A percentile compares a stretch with the other conserved stretches of the same genome.
Conservation (phyloP, 2,329 filamentous ascomycete genomes). For the Capronia americana region DNA sequence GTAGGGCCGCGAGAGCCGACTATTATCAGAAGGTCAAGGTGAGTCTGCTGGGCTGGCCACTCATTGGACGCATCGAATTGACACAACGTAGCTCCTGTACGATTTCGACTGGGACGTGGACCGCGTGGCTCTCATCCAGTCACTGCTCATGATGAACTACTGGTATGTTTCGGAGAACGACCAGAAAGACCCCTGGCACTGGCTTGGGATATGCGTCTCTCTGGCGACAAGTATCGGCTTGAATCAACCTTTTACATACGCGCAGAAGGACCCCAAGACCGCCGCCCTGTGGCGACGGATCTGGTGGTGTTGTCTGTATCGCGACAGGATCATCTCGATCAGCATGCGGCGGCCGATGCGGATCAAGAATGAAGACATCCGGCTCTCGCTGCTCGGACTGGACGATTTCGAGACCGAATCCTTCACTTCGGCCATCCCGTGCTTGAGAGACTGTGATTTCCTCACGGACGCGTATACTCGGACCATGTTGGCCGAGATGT, state of each 20-base stretch:
- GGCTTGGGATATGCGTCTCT: constrained; percentile 97
- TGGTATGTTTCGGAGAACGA: constrained; percentile 98
- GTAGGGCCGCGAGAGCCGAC: constrained; percentile 81
- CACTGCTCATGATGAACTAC: constrained; percentile 88
- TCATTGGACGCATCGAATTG: constrained; percentile 55
- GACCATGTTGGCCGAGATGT: constrained; percentile 31
- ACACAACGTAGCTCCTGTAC: constrained; percentile 70
- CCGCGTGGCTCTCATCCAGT: constrained; percentile 86
- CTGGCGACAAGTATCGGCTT: constrained; percentile 91
- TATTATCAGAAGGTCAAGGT: constrained; percentile 78
- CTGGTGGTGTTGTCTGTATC: constrained; percentile 98
- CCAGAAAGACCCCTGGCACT: constrained; percentile 97
- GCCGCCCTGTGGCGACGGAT: constrained; percentile 90
- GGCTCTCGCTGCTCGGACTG: constrained; percentile 20
- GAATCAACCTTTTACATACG: constrained; percentile 67
- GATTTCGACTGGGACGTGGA: constrained; percentile 95
- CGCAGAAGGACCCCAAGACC: constrained; percentile 44
- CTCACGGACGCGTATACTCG: constrained; percentile 16
- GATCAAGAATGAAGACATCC: constrained; percentile 75
- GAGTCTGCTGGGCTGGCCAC: constrained; percentile 70
- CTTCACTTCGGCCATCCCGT: constrained; percentile 18
- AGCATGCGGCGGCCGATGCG: constrained; percentile 91
- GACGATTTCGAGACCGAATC: constrained; percentile 30
- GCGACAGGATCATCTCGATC: constrained; percentile 86
- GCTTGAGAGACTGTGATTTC: constrained; percentile 21